Percentiles rank a stretch among this genome's conserved stretches.
These are phyloP conservation scores for Yarrowia osloensis DNA, from an alignment of 805 yeast species.

Conservation along the genomic window DNA sequence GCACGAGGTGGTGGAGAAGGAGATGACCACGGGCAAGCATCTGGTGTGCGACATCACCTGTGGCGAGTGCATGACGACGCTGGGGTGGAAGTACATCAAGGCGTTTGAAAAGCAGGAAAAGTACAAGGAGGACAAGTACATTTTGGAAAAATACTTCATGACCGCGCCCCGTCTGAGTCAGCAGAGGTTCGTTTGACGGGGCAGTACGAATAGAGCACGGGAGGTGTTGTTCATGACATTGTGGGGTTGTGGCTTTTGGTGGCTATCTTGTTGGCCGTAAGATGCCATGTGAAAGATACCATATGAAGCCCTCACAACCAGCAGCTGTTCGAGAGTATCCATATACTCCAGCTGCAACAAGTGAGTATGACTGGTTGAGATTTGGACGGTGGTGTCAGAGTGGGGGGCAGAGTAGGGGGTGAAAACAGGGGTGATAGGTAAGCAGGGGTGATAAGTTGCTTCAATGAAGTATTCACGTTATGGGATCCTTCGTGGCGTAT, in stretches of 20 bases:
- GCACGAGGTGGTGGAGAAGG: constrained; percentile 45
- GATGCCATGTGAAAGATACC: too few relatives aligned
- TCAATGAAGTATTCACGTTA: too few relatives aligned
- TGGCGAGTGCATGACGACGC: constrained; percentile 52
- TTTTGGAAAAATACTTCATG: constrained; percentile 47
- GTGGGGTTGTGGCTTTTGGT: too few relatives aligned
- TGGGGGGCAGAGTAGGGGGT: too few relatives aligned
- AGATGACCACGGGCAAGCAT: constrained; percentile 64
- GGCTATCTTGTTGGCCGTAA: too few relatives aligned
- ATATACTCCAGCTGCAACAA: background rate
- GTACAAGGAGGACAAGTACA: constrained; percentile 63
- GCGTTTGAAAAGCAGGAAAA: constrained; percentile 51
- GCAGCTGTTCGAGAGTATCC: background rate
- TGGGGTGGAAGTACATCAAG: constrained; percentile 67
- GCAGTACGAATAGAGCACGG: background rate
- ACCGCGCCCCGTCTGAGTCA: background rate
- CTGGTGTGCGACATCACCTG: constrained; percentile 59
- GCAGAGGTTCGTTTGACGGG: background rate
- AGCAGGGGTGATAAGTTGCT: too few relatives aligned
- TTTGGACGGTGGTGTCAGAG: too few relatives aligned
- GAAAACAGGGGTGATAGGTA: background rate
- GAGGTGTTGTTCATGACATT: too few relatives aligned
- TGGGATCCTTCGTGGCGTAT: too few relatives aligned
- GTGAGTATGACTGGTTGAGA: background rate
- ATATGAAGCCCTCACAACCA: too few relatives aligned